Evolutionary conservation across 805 yeast species (phyloP).

Genomic region (Metschnikowia sp.): DNA sequence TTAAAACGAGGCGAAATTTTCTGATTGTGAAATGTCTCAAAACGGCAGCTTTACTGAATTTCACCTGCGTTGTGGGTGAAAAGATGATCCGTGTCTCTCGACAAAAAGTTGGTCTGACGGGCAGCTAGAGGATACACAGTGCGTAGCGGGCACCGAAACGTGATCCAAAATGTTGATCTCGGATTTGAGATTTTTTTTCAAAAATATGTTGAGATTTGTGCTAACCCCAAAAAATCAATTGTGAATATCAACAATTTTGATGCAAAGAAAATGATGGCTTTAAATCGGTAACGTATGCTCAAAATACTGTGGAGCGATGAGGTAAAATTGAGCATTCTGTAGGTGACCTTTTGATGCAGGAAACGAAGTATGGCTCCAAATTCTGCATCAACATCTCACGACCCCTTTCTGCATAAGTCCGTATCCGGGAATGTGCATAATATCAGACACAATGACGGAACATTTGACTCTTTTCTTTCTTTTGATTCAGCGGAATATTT

Average conservation of each 20-base stretch:
- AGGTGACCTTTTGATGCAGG: slow-evolving; percentile 8
- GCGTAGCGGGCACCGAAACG: not conserved
- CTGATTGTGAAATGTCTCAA: not conserved
- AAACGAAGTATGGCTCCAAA: slow-evolving; percentile 1
- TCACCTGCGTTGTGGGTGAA: no score
- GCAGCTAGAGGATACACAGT: not conserved
- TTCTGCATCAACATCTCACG: slow-evolving; percentile 9
- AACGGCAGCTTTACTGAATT: no score
- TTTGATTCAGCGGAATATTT: no score
- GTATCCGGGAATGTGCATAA: no score
- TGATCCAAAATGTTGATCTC: not conserved
- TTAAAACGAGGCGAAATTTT: no score
- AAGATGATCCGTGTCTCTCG: no score
- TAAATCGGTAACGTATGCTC: not conserved
- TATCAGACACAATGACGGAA: no score
- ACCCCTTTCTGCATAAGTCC: not conserved
- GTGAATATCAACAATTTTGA: not conserved
- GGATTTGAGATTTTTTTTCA: not conserved
- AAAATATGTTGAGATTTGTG: not conserved
- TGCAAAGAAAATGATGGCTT: not conserved
- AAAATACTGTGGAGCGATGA: slow-evolving; percentile 13
- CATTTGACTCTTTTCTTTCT: no score
- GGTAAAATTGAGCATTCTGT: slow-evolving; percentile 10
- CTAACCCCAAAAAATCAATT: no score
- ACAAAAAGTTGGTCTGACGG: not conserved